phyloP scores from a whole-genome alignment of 345 rosid species.

The Eucalyptus regnans region DNA sequence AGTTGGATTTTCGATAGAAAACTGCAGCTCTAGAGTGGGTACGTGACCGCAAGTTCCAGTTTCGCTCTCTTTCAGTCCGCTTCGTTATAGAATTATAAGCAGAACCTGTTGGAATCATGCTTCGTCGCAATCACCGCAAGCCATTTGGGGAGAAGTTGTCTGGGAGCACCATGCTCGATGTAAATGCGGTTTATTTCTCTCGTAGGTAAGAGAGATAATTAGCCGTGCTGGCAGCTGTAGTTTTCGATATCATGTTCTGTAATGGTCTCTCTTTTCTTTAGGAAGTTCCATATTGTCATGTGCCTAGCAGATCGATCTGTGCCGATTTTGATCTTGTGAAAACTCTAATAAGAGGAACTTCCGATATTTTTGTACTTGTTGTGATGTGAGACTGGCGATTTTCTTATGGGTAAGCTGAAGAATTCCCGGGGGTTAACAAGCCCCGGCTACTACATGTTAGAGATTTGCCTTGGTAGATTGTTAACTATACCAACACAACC shows the following conservation, averaged over 20 bases:
- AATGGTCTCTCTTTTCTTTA: neutral
- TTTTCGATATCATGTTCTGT: neutral
- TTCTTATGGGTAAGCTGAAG: neutral
- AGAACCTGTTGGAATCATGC: neutral
- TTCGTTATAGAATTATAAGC: neutral
- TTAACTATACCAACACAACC: neutral
- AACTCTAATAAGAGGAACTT: neutral
- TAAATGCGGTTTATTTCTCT: neutral
- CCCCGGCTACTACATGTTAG: neutral
- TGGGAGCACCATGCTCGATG: neutral
- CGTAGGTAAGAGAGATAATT: neutral
- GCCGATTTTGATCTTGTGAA: neutral
- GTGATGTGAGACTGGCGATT: neutral
- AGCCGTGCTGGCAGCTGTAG: neutral
- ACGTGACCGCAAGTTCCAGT: neutral
- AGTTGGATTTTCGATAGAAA: constrained; percentile 76
- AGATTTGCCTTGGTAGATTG: neutral
- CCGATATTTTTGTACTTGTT: neutral
- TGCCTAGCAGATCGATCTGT: neutral
- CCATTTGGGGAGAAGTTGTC: neutral
- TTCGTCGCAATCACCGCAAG: neutral
- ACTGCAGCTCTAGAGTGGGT: constrained; percentile 36
- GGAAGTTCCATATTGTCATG: neutral
- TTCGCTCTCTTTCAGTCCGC: neutral
- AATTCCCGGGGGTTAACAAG: neutral